Base-by-base conservation (phyloP, 2,329 filamentous ascomycete genomes). In the Microdochium paspali region DNA sequence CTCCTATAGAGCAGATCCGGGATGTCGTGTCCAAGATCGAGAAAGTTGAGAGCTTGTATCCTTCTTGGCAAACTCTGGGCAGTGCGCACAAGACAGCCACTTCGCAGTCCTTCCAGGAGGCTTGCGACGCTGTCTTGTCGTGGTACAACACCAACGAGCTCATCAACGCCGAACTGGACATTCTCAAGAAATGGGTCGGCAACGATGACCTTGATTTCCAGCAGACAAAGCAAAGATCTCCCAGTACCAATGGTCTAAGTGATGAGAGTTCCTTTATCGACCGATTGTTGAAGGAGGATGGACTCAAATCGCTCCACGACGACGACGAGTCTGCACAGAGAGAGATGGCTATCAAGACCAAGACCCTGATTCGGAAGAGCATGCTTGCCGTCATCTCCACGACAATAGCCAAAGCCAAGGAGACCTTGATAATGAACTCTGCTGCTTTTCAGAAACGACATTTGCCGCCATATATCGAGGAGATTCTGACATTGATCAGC, bases 71-170 rank as follows among this genome's bases (percentile, higher is more conserved):
- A 49, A 79, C 86, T 6, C 77, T 98, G 51, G 80, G 86, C 52
- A 66, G 73, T 2, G 85, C 85, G 21, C 86, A 96, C 62, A 85
- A 88, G 23, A 71, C 84, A 35, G 87, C 88, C 46, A 82, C 80
- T 24, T 94, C 90, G 1, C 74, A 80, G 25, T 77, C 83, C 25
- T 98, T 90, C 67, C 76, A 79, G 51, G 84, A 90, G 51, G 89
- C 89, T 24, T 93, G 86, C 59, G 87, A 95, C 61, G 85, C 91
- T 44, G 85, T 98, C 54, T 82, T 95, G 51, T 84, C 91, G 3
- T 98, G 93, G 93, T 85, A 95, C 72, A 98, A 97, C 66, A 96
- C 90, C 46, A 96, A 90, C 26, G 84, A 91, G 61, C 82, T 95
- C 61, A 97, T 98, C 73, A 95, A 94, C 64, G 95, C 88, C 2